A percentile compares a stretch with the other conserved stretches of the same genome.
Conservation (phyloP, 2,329 filamentous ascomycete species). For the Didymella lethalis region DNA sequence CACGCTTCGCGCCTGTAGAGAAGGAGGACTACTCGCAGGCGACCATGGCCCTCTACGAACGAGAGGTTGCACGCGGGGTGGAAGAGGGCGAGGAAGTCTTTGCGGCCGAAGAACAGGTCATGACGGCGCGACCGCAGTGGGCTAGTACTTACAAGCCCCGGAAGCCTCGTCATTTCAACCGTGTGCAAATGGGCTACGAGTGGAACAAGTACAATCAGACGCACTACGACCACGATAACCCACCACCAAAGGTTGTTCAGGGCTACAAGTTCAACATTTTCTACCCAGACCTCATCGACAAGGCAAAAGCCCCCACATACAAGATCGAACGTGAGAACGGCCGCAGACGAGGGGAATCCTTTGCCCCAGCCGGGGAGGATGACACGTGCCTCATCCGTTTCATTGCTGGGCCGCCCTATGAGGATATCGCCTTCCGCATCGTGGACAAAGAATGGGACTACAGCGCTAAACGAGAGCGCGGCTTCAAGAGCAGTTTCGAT, state of each 20-base stretch:
- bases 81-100: conserved; percentile 97
- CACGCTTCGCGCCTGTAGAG: conserved; percentile 72
- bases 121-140: conserved; percentile 74
- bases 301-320: conserved; percentile 92
- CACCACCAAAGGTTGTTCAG: conserved; percentile 96
- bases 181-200: conserved; percentile 98
- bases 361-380: conserved; percentile 91
- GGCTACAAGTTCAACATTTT: conserved; percentile 99
- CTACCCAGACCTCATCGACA: conserved; percentile 96
- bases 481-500: conserved; percentile 96
- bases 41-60: conserved; percentile 87
- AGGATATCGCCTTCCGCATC: conserved; percentile 95
- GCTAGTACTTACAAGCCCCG: conserved; percentile 84
- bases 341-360: conserved; percentile 86
- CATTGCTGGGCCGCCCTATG: conserved; percentile 92
- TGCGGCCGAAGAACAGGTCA: conserved; percentile 83
- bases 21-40: conserved; percentile 86
- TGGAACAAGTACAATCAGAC: conserved; percentile 99
- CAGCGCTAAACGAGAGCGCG: conserved; percentile 90
- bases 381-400: conserved; percentile 97
- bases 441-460: conserved; percentile 99
- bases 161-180: conserved; percentile 96
- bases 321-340: conserved; percentile 95
- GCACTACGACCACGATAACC: conserved; percentile 98
- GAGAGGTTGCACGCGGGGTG: conserved; percentile 89